Evolutionary conservation across 441 rosid species (phyloP).

Genomic region (Geranium incanum): DNA sequence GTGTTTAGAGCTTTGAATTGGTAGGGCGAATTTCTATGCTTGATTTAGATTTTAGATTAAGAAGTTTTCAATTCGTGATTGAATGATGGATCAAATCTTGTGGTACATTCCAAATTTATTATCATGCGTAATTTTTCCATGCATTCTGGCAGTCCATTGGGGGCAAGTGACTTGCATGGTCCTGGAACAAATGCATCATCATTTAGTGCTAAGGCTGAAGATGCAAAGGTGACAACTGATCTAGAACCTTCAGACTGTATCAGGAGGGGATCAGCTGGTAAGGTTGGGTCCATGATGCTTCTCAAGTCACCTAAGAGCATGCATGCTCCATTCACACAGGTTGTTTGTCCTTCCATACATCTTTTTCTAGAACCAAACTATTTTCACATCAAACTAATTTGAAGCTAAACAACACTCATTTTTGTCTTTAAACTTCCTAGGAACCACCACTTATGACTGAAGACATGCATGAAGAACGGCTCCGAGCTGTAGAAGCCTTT

Average conservation of each 20-base stretch:
- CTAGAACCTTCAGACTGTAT: conserved; percentile 33
- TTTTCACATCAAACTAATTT: conserved; percentile 12
- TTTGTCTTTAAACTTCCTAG: conserved; percentile 31
- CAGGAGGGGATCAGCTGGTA: conserved; percentile 88
- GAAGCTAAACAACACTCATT: conserved; percentile 7
- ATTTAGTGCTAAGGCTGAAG: conserved; percentile 30
- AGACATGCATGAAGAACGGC: conserved; percentile 99
- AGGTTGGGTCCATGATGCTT: conserved; percentile 76
- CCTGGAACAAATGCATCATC: conserved; percentile 26
- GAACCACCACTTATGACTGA: conserved; percentile 95
- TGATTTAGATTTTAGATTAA: background rate
- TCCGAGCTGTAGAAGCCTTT: conserved; percentile 78
- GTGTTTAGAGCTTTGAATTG: no score
- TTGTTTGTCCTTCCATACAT: conserved; percentile 22
- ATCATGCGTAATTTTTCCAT: background rate
- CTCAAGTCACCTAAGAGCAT: conserved; percentile 67
- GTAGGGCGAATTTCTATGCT: background rate
- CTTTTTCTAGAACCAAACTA: background rate
- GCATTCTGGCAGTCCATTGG: conserved; percentile 21
- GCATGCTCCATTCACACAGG: conserved; percentile 97
- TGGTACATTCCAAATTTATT: background rate
- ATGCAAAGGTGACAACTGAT: conserved; percentile 25
- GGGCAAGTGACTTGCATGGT: conserved; percentile 30
- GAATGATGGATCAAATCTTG: background rate
- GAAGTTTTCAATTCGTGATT: background rate